These are phyloP conservation scores for Anthracocystis panici-leucophaei DNA, from an alignment of 1,284 basidiomycete species.

Conservation along the genomic window DNA sequence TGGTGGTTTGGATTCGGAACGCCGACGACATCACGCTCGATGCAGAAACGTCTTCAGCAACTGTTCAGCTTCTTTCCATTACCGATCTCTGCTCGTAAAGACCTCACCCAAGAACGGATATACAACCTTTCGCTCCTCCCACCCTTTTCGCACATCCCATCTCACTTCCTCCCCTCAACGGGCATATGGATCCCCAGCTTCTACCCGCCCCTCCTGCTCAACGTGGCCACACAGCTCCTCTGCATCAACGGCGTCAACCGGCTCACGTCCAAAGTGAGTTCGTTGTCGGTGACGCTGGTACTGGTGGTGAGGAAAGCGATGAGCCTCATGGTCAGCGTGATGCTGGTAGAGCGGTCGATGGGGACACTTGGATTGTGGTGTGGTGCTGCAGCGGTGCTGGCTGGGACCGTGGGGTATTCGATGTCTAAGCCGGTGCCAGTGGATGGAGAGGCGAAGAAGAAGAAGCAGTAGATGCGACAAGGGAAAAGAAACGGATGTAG, in stretches of 20 bases:
- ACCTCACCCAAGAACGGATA: constrained; percentile 12
- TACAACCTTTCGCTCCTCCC: constrained; percentile 60
- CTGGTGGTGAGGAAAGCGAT: constrained; percentile 89
- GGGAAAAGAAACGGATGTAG: no score
- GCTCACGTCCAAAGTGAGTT: constrained; percentile 79
- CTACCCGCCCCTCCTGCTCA: constrained; percentile 76
- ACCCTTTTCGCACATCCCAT: neutral
- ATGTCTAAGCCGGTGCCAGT: constrained; percentile 14
- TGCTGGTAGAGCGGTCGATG: constrained; percentile 71
- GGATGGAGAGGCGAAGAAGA: neutral
- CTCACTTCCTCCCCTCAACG: constrained; percentile 12
- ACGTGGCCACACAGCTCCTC: constrained; percentile 85
- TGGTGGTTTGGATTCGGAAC: constrained; percentile 53
- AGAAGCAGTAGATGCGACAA: constrained; percentile 1
- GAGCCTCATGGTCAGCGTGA: constrained; percentile 81
- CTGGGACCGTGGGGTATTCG: constrained; percentile 79
- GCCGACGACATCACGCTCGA: neutral
- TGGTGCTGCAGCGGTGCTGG: constrained; percentile 74
- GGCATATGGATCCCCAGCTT: constrained; percentile 75
- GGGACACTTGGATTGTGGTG: constrained; percentile 50
- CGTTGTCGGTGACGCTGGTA: constrained; percentile 86
- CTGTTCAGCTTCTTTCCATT: constrained; percentile 5
- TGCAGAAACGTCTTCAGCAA: neutral
- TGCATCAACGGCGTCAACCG: constrained; percentile 92
- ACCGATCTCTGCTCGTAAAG: neutral